Conservation (phyloP, 768 basidiomycete genomes). For the Russula earlei region DNA sequence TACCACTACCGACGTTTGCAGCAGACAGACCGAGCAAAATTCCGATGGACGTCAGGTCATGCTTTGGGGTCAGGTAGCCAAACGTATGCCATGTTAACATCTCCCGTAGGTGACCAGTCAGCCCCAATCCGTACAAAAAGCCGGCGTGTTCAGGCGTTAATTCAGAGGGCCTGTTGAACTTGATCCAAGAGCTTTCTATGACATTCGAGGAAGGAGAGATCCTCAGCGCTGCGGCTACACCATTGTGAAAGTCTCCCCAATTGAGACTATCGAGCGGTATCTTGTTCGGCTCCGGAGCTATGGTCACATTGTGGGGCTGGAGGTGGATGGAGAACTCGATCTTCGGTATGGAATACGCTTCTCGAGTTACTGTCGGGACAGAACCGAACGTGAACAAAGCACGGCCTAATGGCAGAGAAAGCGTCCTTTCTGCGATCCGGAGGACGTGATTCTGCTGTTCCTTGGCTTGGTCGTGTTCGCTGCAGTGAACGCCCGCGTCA, state of each 20-base stretch:
- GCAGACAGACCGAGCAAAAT: slow-evolving; percentile 90
- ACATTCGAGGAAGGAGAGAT: slow-evolving; percentile 65
- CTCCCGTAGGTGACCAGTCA: slow-evolving; percentile 83
- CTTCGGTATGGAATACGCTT: slow-evolving; percentile 72
- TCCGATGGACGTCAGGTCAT: slow-evolving; percentile 90
- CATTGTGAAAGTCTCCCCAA: slow-evolving; percentile 99
- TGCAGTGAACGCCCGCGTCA: slow-evolving; percentile 25
- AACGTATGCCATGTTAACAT: slow-evolving; percentile 96
- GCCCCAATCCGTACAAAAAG: slow-evolving; percentile 84
- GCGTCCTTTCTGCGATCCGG: slow-evolving; percentile 75
- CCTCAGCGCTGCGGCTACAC: slow-evolving; percentile 84
- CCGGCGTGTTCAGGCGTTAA: slow-evolving; percentile 94
- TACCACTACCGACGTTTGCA: slow-evolving; percentile 77
- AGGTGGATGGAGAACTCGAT: slow-evolving; percentile 68
- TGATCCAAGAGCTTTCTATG: slow-evolving; percentile 91
- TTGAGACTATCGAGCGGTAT: slow-evolving; percentile 59
- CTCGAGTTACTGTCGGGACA: slow-evolving; percentile 61
- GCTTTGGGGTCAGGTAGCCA: slow-evolving; percentile 89
- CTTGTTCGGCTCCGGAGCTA: slow-evolving; percentile 62
- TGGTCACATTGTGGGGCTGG: slow-evolving; percentile 59
- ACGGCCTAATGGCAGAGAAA: slow-evolving; percentile 84
- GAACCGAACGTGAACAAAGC: slow-evolving; percentile 90
- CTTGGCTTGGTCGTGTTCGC: slow-evolving; percentile 80
- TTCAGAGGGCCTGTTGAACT: slow-evolving; percentile 88
- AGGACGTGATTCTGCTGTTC: slow-evolving; percentile 77